A percentile compares a stretch with the other conserved stretches of the same genome.
phyloP scores from a whole-genome alignment of 257 asterid genomes.

The Verbascum thapsus region DNA sequence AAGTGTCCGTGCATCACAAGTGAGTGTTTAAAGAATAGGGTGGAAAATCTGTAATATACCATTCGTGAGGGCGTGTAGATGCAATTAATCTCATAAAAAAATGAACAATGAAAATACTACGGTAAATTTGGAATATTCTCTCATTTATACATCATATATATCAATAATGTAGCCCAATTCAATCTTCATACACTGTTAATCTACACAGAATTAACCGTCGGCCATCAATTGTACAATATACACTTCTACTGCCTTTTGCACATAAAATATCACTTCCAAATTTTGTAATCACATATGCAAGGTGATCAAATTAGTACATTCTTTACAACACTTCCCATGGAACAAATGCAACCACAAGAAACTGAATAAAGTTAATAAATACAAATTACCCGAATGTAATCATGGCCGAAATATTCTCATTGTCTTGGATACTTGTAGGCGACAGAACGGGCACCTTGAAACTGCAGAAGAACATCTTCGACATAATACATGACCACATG shows the following conservation, averaged over 20 bases:
- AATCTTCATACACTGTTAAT: too few species aligned
- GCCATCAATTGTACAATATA: too few species aligned
- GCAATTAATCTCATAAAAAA: too few species aligned
- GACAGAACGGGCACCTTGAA: conserved; percentile 94
- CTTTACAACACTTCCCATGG: conserved; percentile 1
- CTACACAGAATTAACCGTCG: too few species aligned
- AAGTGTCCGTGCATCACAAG: too few species aligned
- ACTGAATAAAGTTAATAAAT: neutral
- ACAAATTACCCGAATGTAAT: conserved; percentile 25
- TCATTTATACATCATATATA: too few species aligned
- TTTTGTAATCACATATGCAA: conserved; percentile 1
- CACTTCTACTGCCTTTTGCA: neutral
- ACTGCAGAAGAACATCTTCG: conserved; percentile 90
- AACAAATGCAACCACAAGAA: conserved; percentile 11
- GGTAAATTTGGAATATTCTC: too few species aligned
- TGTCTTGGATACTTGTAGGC: conserved; percentile 73
- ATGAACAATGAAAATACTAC: too few species aligned
- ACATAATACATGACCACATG: conserved; percentile 93
- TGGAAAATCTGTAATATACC: too few species aligned
- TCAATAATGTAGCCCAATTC: too few species aligned
- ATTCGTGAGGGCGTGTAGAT: too few species aligned
- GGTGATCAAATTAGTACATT: neutral
- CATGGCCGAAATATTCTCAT: conserved; percentile 84
- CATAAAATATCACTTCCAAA: neutral
- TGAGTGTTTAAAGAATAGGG: too few species aligned